Conservation (phyloP, 176 grass and related monocot genomes). For the Saccharum spontaneum region DNA sequence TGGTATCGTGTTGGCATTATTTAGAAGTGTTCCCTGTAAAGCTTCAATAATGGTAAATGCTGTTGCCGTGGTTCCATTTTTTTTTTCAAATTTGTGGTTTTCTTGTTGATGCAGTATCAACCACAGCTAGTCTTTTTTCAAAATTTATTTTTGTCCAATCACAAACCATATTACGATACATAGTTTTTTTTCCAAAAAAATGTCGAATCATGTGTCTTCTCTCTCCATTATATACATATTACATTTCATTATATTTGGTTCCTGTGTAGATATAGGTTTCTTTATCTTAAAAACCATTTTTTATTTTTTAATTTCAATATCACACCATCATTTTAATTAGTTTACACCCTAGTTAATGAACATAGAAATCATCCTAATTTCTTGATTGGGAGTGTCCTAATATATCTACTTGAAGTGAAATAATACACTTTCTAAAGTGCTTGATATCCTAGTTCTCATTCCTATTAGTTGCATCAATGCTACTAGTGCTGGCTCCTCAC, state of each 20-base stretch:
- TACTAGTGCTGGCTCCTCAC: too few relatives aligned
- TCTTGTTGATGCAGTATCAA: not conserved
- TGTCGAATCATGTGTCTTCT: not conserved
- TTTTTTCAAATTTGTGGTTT: not conserved
- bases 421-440: too few relatives aligned
- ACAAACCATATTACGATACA: not conserved
- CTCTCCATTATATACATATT: not conserved
- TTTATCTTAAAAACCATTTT: too few relatives aligned
- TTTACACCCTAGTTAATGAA: too few relatives aligned
- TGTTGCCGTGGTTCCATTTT: not conserved
- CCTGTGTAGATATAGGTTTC: too few relatives aligned
- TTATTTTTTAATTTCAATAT: too few relatives aligned
- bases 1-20: constrained; percentile 2
- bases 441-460: too few relatives aligned
- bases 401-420: too few relatives aligned
- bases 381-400: too few relatives aligned
- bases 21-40: not conserved
- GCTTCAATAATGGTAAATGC: not conserved
- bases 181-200: not conserved
- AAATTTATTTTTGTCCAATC: not conserved
- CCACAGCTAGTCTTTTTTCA: not conserved
- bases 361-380: too few relatives aligned
- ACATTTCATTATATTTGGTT: not conserved
- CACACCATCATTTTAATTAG: too few relatives aligned
- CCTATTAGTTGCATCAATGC: too few relatives aligned